Base-by-base conservation (phyloP, 2,329 filamentous ascomycete genomes). In the Trichoderma atroviride region DNA sequence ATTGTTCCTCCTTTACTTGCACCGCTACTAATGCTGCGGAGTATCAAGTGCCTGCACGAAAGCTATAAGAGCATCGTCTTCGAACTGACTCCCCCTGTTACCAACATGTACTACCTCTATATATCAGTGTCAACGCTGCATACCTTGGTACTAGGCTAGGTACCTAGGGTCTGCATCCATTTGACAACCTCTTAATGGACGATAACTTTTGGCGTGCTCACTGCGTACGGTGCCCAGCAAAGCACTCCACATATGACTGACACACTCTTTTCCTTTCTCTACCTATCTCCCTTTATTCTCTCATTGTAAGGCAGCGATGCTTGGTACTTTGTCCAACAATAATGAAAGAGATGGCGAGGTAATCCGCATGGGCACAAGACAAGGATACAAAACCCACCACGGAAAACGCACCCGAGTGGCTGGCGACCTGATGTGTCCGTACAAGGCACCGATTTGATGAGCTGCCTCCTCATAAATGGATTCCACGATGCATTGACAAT, bases 221-320 rank as follows among this genome's bases (percentile, higher is more conserved):
- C 53, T 19, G 50, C 53, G 16, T 27, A 40, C 27, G 14, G 22
- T n/a, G 14, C 29, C 9, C 24, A 37, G 22, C n/a, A 58, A 37
- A 37, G 31, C 31, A 27, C 24, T 33, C 53, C 14, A 16, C 37
- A 35, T 50, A 19, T 11, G 5, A 50, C n/a, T 50, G 47, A 10
- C n/a, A 22, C 22, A 11, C 16, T 9, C 14, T 35, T n/a, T n/a
- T 19, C 4, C 6, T n/a, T 13, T 27, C 16, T 27, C 35, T n/a
- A 35, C 40, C 6, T n/a, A 7, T 3, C 43, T 24, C 13, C 22
- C 24, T 27, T 43, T n/a, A 19, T n/a, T 19, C 37, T 35, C 22
- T 35, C 35, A n/a, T 35, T 50, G 29, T 66, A 50, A 66, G 63
- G 53, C 63, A 66, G 53, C 35, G 16, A 66, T 50, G 37, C 63